Evolutionary conservation across 768 basidiomycete species (phyloP), one percentile per base, ranked within the genome.

Genomic region (Suillus lakei): DNA sequence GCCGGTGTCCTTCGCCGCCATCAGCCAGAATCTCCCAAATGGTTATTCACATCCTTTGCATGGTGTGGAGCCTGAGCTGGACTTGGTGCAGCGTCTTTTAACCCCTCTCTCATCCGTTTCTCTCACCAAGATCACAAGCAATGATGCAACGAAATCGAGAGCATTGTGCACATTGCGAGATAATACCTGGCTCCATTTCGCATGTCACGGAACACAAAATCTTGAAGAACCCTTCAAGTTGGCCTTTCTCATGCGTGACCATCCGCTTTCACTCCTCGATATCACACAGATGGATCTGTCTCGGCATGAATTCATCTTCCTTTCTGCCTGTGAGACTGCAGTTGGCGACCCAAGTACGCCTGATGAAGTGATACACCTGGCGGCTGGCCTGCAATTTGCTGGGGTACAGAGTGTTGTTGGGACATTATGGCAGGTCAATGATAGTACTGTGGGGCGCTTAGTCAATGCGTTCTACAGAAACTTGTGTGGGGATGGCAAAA

Each of bases 261-360:
- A 55, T 0, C 53, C 56, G 13, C 50, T 62, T 21, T 55, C 41
- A 3, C 53, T 66, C 5, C 21, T 66, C 12, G 65, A 66, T 15
- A 66, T 66, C 43, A 23, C 62, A 23, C 39, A 58, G 23, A n/a
- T 7, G 1, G 54, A 62, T 32, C 21, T 62, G 5, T 55, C 39
- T 34, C 50, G 8, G 48, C 65, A 55, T 26, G 53, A 54, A 41
- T 66, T 66, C 7, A 28, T 61, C 21, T 66, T 62, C 30, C 65
- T 74, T 39, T 71, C 70, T 30, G 72, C 70, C 9, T 74, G 73
- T 50, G 51, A 71, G 15, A 26, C 48, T 3, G 48, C 26, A 16
- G 23, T 26, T 0, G 48, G 48, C 26, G 13, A 15, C 48, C 8
- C 3, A 7, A 7, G 6, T 7, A 41, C 41, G 1, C 41, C 41